Evolutionary conservation across 805 yeast genomes (phyloP).

Genomic region (Nakazawaea laoshanensis): DNA sequence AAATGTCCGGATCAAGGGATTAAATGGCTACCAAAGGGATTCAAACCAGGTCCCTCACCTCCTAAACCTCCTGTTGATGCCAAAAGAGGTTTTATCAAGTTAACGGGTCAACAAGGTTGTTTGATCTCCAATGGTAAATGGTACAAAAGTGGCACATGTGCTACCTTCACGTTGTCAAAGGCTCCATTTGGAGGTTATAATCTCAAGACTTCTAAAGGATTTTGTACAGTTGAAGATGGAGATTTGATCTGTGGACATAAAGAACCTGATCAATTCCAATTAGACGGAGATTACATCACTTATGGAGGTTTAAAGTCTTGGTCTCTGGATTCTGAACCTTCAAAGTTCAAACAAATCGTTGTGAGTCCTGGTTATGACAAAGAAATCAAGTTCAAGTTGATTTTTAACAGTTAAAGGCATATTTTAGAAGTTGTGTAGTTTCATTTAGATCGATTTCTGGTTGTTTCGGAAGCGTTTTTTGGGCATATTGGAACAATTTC

Average conservation of each 20-base stretch:
- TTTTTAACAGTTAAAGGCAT: slow-evolving; percentile 4
- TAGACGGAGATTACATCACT: slow-evolving; percentile 34
- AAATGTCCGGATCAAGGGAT: slow-evolving; percentile 68
- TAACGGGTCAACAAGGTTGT: slow-evolving; percentile 57
- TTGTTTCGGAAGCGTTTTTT: too few relatives aligned
- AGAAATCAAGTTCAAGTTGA: slow-evolving; percentile 12
- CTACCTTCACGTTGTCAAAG: slow-evolving; percentile 51
- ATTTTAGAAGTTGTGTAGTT: slow-evolving; percentile 8
- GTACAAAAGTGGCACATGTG: slow-evolving; percentile 81
- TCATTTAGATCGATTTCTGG: slow-evolving; percentile 8
- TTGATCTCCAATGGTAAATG: slow-evolving; percentile 81
- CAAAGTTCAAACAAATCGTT: slow-evolving; percentile 36
- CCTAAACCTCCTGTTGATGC: slow-evolving; percentile 25
- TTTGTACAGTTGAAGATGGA: slow-evolving; percentile 43
- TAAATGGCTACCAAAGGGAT: slow-evolving; percentile 58
- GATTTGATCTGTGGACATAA: slow-evolving; percentile 22
- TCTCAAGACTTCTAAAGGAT: slow-evolving; percentile 63
- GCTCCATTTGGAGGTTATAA: slow-evolving; percentile 69
- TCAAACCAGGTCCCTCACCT: slow-evolving; percentile 17
- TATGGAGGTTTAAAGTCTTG: slow-evolving; percentile 58
- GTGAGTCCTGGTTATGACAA: slow-evolving; percentile 37
- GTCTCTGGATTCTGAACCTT: slow-evolving; percentile 43
- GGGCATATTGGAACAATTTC: not conserved
- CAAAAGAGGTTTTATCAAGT: slow-evolving; percentile 37
- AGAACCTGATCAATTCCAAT: slow-evolving; percentile 35